Evolutionary conservation across 352 stramenopile species (phyloP), one percentile per base, ranked within the genome.

Genomic region (Pythium folliculosum): DNA sequence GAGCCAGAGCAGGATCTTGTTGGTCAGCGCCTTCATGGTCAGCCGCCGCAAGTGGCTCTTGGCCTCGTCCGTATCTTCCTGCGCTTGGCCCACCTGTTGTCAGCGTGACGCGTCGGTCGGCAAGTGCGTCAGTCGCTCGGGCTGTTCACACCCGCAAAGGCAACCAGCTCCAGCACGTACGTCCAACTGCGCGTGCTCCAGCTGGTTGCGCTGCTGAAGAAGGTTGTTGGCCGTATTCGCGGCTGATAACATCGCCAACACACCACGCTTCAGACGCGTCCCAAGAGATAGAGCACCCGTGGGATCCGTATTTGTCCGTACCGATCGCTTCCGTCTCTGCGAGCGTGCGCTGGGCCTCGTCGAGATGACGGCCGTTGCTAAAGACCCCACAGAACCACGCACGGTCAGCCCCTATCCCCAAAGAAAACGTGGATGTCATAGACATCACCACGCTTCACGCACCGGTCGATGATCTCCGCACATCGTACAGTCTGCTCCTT

Each of bases 141-240:
- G 3, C 27, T 32, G 27, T 32, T 32, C 27, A 32, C 2, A 5
- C 27, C 27, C 27, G 5, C 27, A 2, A 32, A 32, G 27, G 27
- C 27, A 32, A 32, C 5, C 27, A 32, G 5, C 27, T 32, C 27
- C 27, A 32, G 19, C 17, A 44, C 81, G 60, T 71, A 90, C 82
- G 57, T 91, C 80, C 4, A 84, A 59, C 50, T 85, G 71, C 9
- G 81, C 77, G 53, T 86, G 82, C 60, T 92, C 78, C 22, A 91
- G 49, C 64, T 91, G 84, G 52, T 88, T 84, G 19, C 81, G 84
- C 63, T 92, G 84, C 35, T 82, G 73, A 55, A 87, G 59, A 9
- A 92, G 70, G 25, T 92, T 92, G 56, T 90, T 88, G 5, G 77
- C 72, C 37, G 90, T 81, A 63, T 91, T 91, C 13, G 73, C 73